A percentile compares a stretch with the other conserved stretches of the same genome.
phyloP scores from a whole-genome alignment of 306 rosid species.

The Rosa rugosa region DNA sequence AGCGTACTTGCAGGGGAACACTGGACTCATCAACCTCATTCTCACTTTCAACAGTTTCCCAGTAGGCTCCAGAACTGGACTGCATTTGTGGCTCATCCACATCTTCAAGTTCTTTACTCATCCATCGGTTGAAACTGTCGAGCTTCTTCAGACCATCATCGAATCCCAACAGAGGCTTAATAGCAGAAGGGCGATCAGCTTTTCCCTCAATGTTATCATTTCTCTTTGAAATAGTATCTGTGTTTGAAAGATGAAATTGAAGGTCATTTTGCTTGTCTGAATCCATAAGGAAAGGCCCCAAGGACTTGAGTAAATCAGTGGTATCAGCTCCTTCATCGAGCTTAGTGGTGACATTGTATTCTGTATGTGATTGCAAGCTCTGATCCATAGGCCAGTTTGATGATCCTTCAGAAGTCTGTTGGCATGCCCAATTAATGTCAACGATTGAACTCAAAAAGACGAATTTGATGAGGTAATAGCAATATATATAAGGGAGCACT shows the following conservation, averaged over 20 bases:
- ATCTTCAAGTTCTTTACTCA: conserved; percentile 79
- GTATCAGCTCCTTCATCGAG: conserved; percentile 33
- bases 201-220: conserved; percentile 40
- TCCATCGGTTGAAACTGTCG: conserved; percentile 87
- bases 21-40: conserved; percentile 48
- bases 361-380: conserved; percentile 27
- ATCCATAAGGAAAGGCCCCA: conserved; percentile 21
- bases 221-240: conserved; percentile 40
- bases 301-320: conserved; percentile 37
- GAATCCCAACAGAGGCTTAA: conserved; percentile 41
- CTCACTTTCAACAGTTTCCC: conserved; percentile 69
- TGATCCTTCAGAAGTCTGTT: conserved; percentile 43
- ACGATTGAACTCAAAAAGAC: conserved; percentile 9
- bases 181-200: conserved; percentile 30
- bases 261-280: conserved; percentile 34
- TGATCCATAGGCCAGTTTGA: conserved; percentile 45
- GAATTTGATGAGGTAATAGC: conserved; percentile 13
- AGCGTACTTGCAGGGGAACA: conserved; percentile 49
- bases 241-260: conserved; percentile 31
- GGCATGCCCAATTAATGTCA: conserved; percentile 24
- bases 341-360: conserved; percentile 29
- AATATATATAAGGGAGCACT: background rate
- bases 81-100: conserved; percentile 59
- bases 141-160: conserved; percentile 64
- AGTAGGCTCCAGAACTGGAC: conserved; percentile 52